Conservation (phyloP, 805 yeast genomes). For the Cyberlindnera nakhonratchasimensis region DNA sequence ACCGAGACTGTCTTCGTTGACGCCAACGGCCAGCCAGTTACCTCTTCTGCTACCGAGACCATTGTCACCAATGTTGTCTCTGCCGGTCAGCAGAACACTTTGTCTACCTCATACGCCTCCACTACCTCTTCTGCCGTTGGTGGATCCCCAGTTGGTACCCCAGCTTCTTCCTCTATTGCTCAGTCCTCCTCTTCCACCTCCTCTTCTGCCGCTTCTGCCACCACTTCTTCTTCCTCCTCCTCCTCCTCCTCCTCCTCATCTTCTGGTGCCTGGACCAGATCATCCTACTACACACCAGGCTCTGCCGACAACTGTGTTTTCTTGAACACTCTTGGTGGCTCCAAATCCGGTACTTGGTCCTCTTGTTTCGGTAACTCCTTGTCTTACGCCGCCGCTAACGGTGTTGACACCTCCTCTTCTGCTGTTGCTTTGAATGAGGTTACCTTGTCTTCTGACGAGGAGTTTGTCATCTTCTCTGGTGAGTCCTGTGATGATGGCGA, state of each 20-base stretch:
- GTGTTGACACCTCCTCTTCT: slow-evolving; percentile 64
- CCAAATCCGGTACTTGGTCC: slow-evolving; percentile 88
- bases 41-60: slow-evolving; percentile 29
- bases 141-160: slow-evolving; percentile 10
- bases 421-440: slow-evolving; percentile 68
- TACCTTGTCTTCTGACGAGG: slow-evolving; percentile 67
- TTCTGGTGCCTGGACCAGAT: slow-evolving; percentile 64
- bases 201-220: slow-evolving; percentile 31
- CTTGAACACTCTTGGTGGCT: slow-evolving; percentile 86
- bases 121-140: slow-evolving; percentile 10
- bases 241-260: slow-evolving; percentile 32
- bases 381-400: slow-evolving; percentile 78
- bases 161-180: slow-evolving; percentile 16
- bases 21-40: slow-evolving; percentile 42
- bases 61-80: slow-evolving; percentile 21
- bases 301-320: slow-evolving; percentile 69
- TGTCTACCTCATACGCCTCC: slow-evolving; percentile 8
- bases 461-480: slow-evolving; percentile 80
- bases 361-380: slow-evolving; percentile 87
- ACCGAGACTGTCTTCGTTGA: slow-evolving; percentile 78
- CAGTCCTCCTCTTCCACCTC: slow-evolving; percentile 28
- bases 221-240: slow-evolving; percentile 30
- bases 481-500: slow-evolving; percentile 46
- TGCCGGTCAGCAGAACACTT: slow-evolving; percentile 13
- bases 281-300: slow-evolving; percentile 73